Conservation (phyloP, 768 basidiomycete species). For the Leccinellum luteum region DNA sequence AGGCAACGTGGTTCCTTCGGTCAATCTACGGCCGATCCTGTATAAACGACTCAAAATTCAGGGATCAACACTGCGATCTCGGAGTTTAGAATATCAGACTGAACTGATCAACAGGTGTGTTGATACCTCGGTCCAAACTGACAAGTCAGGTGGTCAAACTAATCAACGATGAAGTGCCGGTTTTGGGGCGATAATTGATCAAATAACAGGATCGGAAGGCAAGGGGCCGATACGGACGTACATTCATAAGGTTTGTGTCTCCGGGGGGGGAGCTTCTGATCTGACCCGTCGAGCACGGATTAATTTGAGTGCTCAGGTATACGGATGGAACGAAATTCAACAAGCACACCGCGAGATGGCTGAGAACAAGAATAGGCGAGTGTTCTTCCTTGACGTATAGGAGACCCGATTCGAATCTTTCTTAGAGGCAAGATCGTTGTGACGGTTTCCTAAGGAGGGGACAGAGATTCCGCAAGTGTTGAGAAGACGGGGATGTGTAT, state of each 20-base stretch:
- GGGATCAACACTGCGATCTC: slow-evolving; percentile 82
- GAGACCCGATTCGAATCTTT: background rate
- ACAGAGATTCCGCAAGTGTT: slow-evolving; percentile 8
- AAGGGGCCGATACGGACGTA: slow-evolving; percentile 65
- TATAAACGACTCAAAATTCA: slow-evolving; percentile 85
- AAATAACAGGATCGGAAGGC: slow-evolving; percentile 58
- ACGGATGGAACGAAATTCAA: slow-evolving; percentile 75
- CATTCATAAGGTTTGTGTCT: slow-evolving; percentile 65
- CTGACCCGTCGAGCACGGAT: slow-evolving; percentile 14
- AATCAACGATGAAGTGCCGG: slow-evolving; percentile 27
- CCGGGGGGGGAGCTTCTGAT: slow-evolving; percentile 11
- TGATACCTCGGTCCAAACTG: slow-evolving; percentile 24
- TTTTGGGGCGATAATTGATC: slow-evolving; percentile 55
- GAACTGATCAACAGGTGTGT: slow-evolving; percentile 60
- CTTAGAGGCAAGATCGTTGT: slow-evolving; percentile 34
- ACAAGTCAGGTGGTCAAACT: background rate
- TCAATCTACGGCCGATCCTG: slow-evolving; percentile 66
- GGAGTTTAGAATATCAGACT: slow-evolving; percentile 72
- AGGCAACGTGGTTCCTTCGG: slow-evolving; percentile 52
- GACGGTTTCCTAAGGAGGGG: slow-evolving; percentile 20
- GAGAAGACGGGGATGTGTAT: slow-evolving; percentile 1
- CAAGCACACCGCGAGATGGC: slow-evolving; percentile 85
- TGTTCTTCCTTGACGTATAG: slow-evolving; percentile 1
- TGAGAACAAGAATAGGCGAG: slow-evolving; percentile 57
- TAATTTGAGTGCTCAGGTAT: slow-evolving; percentile 49